Conservation (phyloP, 2,329 filamentous ascomycete species). For the Sporothrix protearum region DNA sequence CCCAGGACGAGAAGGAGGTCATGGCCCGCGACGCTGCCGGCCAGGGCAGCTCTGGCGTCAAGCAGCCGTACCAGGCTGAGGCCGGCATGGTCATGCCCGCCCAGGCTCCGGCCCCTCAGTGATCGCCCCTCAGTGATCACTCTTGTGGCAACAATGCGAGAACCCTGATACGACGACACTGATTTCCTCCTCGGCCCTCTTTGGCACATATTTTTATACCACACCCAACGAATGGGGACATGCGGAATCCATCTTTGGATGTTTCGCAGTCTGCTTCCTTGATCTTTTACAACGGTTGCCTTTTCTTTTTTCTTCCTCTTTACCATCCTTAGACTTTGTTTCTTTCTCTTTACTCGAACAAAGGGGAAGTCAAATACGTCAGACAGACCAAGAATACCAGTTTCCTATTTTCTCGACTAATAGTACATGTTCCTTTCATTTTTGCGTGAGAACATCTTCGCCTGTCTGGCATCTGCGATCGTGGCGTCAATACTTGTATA, state of each 20-base stretch:
- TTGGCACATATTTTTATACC: constrained; percentile 3
- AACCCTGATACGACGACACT: neutral
- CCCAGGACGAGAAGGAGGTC: constrained; percentile 49
- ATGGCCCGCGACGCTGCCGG: constrained; percentile 37
- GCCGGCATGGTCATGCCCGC: constrained; percentile 31
- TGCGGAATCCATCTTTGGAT: neutral
- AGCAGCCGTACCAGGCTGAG: constrained; percentile 36
- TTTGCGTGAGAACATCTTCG: no score
- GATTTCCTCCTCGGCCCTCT: neutral
- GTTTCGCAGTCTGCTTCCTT: neutral
- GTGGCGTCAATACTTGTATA: no score
- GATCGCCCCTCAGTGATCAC: no score
- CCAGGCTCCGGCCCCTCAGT: constrained; percentile 10
- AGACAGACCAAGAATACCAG: constrained; percentile 14
- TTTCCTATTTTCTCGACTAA: neutral
- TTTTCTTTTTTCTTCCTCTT: neutral
- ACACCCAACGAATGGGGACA: neutral
- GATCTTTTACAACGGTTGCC: neutral
- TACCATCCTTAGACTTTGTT: neutral
- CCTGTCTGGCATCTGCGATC: neutral
- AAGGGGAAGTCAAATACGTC: neutral
- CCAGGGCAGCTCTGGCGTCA: constrained; percentile 24
- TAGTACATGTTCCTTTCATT: neutral
- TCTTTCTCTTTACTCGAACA: neutral
- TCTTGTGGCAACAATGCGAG: no score